Percentiles rank a stretch among this genome's conserved stretches.
phyloP scores from a whole-genome alignment of 169 alveolate genomes.

The Plasmodium cynomolgi region DNA sequence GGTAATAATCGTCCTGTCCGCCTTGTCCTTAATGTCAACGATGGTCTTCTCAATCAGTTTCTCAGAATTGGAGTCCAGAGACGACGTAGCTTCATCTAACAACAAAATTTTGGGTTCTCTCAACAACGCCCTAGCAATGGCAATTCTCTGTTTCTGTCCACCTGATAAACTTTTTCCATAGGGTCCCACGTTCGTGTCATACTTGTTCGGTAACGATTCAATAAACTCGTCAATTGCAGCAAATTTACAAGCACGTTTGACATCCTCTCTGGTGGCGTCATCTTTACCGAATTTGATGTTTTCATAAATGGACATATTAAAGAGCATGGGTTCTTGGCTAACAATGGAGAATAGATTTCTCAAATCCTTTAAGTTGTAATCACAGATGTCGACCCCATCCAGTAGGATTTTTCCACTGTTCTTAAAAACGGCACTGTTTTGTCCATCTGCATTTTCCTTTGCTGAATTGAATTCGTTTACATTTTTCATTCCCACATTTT shows the following conservation, averaged over 20 bases:
- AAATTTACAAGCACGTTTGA: slow-evolving; percentile 84
- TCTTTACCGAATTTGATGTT: slow-evolving; percentile 92
- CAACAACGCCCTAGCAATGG: slow-evolving; percentile 91
- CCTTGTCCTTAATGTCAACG: slow-evolving; percentile 59
- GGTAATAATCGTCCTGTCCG: slow-evolving; percentile 88
- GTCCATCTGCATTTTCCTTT: background rate
- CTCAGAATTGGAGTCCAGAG: slow-evolving; percentile 92
- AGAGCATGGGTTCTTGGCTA: slow-evolving; percentile 94
- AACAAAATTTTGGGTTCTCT: slow-evolving; percentile 90
- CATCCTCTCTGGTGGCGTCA: slow-evolving; percentile 92
- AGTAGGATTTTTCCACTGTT: slow-evolving; percentile 86
- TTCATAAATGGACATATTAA: slow-evolving; percentile 93
- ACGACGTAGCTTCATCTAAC: slow-evolving; percentile 98
- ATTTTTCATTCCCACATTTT: background rate
- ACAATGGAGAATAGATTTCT: slow-evolving; percentile 77
- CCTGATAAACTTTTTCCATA: slow-evolving; percentile 89
- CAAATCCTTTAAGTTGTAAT: slow-evolving; percentile 78
- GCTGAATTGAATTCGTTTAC: background rate
- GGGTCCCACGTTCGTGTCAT: slow-evolving; percentile 90
- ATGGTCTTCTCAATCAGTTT: slow-evolving; percentile 76
- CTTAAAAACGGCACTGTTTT: slow-evolving; percentile 17
- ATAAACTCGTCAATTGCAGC: slow-evolving; percentile 90
- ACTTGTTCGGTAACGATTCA: slow-evolving; percentile 84
- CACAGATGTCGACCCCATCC: slow-evolving; percentile 90
- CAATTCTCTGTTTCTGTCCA: slow-evolving; percentile 91